These are phyloP conservation scores for Aspergillus pseudoviridinutans DNA, from an alignment of 2,329 filamentous ascomycete genomes.

Conservation along the genomic window DNA sequence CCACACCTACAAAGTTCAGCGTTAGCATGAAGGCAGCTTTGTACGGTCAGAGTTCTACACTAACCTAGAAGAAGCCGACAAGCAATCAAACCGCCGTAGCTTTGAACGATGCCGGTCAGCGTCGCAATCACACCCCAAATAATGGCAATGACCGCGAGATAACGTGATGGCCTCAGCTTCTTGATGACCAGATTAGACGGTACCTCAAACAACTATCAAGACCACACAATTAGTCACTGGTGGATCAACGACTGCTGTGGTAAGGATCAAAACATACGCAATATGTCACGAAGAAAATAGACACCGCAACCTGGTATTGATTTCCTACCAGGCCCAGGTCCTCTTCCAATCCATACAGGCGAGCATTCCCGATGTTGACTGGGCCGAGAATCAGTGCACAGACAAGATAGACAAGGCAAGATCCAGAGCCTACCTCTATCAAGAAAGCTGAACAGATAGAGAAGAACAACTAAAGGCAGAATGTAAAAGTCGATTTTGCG, in stretches of 20 bases:
- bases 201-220: conserved; percentile 52
- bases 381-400: conserved; percentile 11
- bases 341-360: conserved; percentile 59
- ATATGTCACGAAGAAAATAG: conserved; percentile 65
- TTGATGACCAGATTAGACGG: conserved; percentile 64
- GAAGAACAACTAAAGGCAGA: conserved; percentile 37
- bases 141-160: conserved; percentile 56
- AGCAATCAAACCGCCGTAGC: conserved; percentile 62
- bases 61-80: conserved; percentile 59
- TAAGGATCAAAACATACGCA: conserved; percentile 35
- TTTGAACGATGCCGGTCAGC: conserved; percentile 61
- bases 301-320: conserved; percentile 67
- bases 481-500: conserved; percentile 41
- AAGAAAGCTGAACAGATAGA: conserved; percentile 71
- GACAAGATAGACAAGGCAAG: not conserved
- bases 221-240: conserved; percentile 6
- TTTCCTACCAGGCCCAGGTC: conserved; percentile 59
- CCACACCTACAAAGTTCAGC: conserved; percentile 44
- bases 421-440: conserved; percentile 49
- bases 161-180: conserved; percentile 58
- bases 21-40: not conserved
- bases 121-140: conserved; percentile 50
- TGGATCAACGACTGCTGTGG: not conserved
- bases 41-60: not conserved
- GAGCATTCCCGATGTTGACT: conserved; percentile 71